Percentiles rank a stretch among this genome's conserved stretches.
Evolutionary conservation across 2,329 filamentous ascomycete species (phyloP).

Genomic region (Thielaviopsis ethacetica): DNA sequence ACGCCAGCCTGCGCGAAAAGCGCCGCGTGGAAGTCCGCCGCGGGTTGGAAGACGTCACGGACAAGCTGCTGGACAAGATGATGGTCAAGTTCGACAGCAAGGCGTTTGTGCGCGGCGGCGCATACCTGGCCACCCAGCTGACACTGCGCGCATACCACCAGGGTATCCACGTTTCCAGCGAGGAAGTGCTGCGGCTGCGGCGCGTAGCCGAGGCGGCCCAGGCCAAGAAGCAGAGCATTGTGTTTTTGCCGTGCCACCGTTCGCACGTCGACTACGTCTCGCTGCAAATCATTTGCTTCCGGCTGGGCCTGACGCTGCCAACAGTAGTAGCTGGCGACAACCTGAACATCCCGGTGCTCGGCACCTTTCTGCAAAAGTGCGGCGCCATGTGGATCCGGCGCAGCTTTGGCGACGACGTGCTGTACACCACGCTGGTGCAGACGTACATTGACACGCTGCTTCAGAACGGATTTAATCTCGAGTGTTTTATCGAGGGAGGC

Average conservation of each 20-base stretch:
- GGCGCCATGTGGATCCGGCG: conserved; percentile 93
- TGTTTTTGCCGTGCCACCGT: conserved; percentile 87
- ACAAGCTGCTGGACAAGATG: conserved; percentile 83
- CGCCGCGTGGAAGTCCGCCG: conserved; percentile 23
- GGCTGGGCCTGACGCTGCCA: conserved; percentile 72
- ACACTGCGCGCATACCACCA: conserved; percentile 90
- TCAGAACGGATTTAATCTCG: conserved; percentile 82
- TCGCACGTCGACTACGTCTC: conserved; percentile 96
- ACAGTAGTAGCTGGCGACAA: conserved; percentile 94
- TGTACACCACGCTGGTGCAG: conserved; percentile 89
- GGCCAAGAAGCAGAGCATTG: conserved; percentile 81
- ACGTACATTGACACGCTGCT: conserved; percentile 87
- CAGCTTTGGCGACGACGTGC: conserved; percentile 77
- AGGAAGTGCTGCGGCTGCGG: conserved; percentile 72
- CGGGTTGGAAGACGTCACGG: conserved; percentile 63
- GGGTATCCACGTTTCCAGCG: conserved; percentile 88
- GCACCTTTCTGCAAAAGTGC: conserved; percentile 84
- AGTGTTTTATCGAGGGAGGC: conserved; percentile 95
- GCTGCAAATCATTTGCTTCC: conserved; percentile 87
- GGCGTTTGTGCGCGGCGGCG: conserved; percentile 77
- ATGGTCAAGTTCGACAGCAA: conserved; percentile 99
- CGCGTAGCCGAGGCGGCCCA: conserved; percentile 70
- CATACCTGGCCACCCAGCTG: conserved; percentile 76
- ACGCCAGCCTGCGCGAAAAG: conserved; percentile 1
- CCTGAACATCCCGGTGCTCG: conserved; percentile 81